Base-by-base conservation (phyloP, 441 rosid species). In the Bruguiera hainesii region DNA sequence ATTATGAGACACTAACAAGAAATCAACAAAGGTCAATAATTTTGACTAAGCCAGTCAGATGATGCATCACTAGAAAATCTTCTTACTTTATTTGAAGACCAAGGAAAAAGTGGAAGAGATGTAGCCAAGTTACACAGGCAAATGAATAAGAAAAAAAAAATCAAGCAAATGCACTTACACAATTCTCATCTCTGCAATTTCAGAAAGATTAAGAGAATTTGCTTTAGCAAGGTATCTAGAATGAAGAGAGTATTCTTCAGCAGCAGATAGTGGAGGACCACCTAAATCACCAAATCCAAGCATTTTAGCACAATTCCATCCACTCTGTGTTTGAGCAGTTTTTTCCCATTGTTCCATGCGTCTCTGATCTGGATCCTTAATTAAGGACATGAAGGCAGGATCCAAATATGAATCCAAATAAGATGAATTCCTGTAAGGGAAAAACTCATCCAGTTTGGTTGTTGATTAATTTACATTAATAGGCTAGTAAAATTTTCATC, bases 311-410 rank as follows among this genome's bases (percentile, higher is more conserved):
- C 90, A 95, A 73, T 89, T 90, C 73, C 81, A 92, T 65, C 96
- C 91, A 78, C 86, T 79, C 68, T 83, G 93, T 59, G 96, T 92
- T 72, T 86, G 92, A 76, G 98, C 90, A 74, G 89, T 87, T 76
- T 95, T 95, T 79, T 95, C 97, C 99, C 99, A 95, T 80, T 92
- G 98, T 73, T 95, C 99, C 76, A 71, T 78, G 59, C 96, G 98
- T 76, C 93, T 86, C 83, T 90, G 84, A 82, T 95, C 99, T 56
- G 99, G 99, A 80, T 95, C 99, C 79, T 95, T 95, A 56, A 95
- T 90, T 68, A 92, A 78, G 56, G 99, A 92, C 99, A 95, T 92
- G 85, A 95, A 95, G 72, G 99, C 93, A 56, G 99, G 99, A 86
- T 95, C 99, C 87, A 95, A 78, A 77, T 85, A 92, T 9, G 96